A percentile compares a stretch with the other conserved stretches of the same genome.
Conservation (phyloP, 352 stramenopile genomes). For the Phytophthora idaei region DNA sequence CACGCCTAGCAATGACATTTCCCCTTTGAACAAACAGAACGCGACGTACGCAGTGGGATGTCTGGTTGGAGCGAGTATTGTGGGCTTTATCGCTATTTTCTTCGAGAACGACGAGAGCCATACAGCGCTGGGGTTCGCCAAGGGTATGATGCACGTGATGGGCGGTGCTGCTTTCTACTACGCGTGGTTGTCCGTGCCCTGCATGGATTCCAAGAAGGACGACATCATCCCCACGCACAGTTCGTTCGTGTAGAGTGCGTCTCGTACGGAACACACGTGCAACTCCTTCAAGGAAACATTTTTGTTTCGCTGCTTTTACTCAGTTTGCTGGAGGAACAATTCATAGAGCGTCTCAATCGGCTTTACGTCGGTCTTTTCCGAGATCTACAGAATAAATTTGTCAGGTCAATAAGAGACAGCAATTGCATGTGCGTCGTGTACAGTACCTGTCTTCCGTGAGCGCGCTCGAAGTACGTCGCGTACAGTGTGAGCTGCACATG, state of each 20-base stretch:
- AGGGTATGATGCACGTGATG: slow-evolving; percentile 73
- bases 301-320: slow-evolving; percentile 2
- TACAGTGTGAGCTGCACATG: slow-evolving; percentile 63
- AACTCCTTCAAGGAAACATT: slow-evolving; percentile 1
- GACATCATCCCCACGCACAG: slow-evolving; percentile 78
- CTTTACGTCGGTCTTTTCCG: slow-evolving; percentile 31
- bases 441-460: slow-evolving; percentile 46
- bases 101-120: slow-evolving; percentile 50
- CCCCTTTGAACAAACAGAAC: slow-evolving; percentile 61
- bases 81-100: slow-evolving; percentile 57
- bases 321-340: slow-evolving; percentile 30
- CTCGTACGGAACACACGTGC: neutral
- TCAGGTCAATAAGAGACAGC: slow-evolving; percentile 17
- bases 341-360: slow-evolving; percentile 46
- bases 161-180: slow-evolving; percentile 77
- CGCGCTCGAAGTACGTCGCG: slow-evolving; percentile 56
- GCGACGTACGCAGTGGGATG: slow-evolving; percentile 57
- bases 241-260: slow-evolving; percentile 47
- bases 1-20: slow-evolving; percentile 50
- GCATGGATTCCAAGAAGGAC: slow-evolving; percentile 85
- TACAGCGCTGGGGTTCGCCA: slow-evolving; percentile 57
- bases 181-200: slow-evolving; percentile 76
- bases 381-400: slow-evolving; percentile 34
- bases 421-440: neutral
- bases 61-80: slow-evolving; percentile 45